Evolutionary conservation across 345 rosid genomes (phyloP).

Genomic region (Gossypium turneri): DNA sequence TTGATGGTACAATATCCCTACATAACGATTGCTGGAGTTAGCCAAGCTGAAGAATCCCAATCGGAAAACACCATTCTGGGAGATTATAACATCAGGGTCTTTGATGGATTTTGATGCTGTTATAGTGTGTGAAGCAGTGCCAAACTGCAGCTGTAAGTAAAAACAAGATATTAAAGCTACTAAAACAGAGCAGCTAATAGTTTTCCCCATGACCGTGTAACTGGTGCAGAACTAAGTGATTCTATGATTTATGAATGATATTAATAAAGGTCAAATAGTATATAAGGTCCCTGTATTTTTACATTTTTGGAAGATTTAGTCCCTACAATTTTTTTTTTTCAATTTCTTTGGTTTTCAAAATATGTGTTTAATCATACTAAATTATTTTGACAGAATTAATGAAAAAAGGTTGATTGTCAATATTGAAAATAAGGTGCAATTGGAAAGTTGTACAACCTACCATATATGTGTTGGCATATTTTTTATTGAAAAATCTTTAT

Average conservation of each 20-base stretch:
- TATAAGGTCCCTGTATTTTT: no score
- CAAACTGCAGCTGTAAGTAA: neutral
- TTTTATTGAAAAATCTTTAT: no score
- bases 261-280: no score
- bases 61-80: conserved; percentile 24
- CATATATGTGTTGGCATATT: no score
- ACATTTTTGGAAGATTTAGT: no score
- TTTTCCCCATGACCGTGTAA: neutral
- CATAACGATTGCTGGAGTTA: neutral
- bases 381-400: no score
- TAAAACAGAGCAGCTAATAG: neutral
- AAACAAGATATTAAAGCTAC: conserved; percentile 3
- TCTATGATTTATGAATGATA: neutral
- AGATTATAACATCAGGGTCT: conserved; percentile 35
- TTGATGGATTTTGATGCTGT: conserved; percentile 27
- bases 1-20: neutral
- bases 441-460: no score
- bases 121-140: conserved; percentile 29
- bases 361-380: no score
- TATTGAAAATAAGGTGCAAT: no score
- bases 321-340: no score
- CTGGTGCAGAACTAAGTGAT: neutral
- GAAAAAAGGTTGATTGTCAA: no score
- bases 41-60: conserved; percentile 45
- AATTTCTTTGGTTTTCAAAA: no score